A percentile compares a stretch with the other conserved stretches of the same genome.
Evolutionary conservation across 495 filamentous ascomycete species (phyloP).

Genomic region (Podospora tetraspora): DNA sequence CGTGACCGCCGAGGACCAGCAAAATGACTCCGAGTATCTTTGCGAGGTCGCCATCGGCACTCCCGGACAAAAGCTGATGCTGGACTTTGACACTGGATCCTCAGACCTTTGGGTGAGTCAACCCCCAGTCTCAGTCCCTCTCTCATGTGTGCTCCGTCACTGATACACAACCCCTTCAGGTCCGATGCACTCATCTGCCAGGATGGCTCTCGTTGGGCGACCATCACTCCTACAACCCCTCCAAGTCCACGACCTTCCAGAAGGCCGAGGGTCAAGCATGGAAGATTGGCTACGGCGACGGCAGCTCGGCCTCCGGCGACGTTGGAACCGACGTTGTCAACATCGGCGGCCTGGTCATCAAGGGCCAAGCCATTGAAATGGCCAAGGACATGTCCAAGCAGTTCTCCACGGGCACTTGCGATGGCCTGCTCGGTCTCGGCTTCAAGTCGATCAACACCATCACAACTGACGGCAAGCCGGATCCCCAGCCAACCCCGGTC

Average conservation of each 20-base stretch:
- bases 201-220: slow-evolving; percentile 28
- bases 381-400: slow-evolving; percentile 58
- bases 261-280: slow-evolving; percentile 47
- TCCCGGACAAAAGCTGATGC: slow-evolving; percentile 56
- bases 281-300: slow-evolving; percentile 72
- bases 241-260: slow-evolving; percentile 60
- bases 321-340: slow-evolving; percentile 66
- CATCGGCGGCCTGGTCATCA: slow-evolving; percentile 63
- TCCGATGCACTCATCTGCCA: slow-evolving; percentile 56
- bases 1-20: slow-evolving; percentile 65
- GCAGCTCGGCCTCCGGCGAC: slow-evolving; percentile 61
- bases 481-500: slow-evolving; percentile 61
- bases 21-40: slow-evolving; percentile 69
- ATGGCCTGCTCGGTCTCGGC: slow-evolving; percentile 71
- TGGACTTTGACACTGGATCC: slow-evolving; percentile 77
- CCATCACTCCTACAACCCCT: slow-evolving; percentile 53
- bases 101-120: slow-evolving; percentile 69
- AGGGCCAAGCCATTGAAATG: slow-evolving; percentile 64
- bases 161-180: slow-evolving; percentile 35
- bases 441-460: slow-evolving; percentile 69
- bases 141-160: not conserved
- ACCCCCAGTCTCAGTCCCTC: not conserved
- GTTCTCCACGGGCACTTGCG: slow-evolving; percentile 56
- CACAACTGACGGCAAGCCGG: slow-evolving; percentile 37
- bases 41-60: slow-evolving; percentile 63